These are phyloP conservation scores for Oropetium thomaeum DNA, from an alignment of 176 grass and related monocot genomes.

Conservation along the genomic window DNA sequence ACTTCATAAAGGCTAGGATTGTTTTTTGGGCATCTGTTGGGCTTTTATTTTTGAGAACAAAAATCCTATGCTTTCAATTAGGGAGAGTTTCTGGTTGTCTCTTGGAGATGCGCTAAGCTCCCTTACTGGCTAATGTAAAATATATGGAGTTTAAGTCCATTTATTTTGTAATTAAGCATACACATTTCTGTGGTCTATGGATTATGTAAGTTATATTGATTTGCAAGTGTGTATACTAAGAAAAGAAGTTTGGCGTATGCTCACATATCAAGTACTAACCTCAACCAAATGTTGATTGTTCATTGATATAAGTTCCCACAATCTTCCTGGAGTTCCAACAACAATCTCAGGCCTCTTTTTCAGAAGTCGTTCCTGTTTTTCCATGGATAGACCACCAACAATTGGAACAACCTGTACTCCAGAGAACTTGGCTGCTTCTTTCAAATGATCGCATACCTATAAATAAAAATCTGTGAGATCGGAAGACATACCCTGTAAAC, in stretches of 20 bases:
- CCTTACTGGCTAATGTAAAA: no score
- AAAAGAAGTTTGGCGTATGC: conserved; percentile 12
- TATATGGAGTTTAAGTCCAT: background rate
- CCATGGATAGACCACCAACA: conserved; percentile 78
- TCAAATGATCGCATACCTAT: conserved; percentile 82
- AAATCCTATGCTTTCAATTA: no score
- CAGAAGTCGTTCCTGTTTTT: conserved; percentile 79
- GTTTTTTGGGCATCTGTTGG: no score
- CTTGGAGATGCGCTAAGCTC: no score
- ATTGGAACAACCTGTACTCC: conserved; percentile 66
- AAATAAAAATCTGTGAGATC: conserved; percentile 3
- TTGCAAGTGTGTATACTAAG: background rate
- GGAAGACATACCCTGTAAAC: background rate
- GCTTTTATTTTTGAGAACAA: no score
- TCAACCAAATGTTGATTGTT: conserved; percentile 66
- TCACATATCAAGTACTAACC: conserved; percentile 31
- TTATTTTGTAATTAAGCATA: background rate
- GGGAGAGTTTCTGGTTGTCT: no score
- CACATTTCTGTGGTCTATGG: background rate
- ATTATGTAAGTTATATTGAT: background rate
- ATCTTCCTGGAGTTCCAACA: conserved; percentile 79
- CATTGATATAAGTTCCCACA: conserved; percentile 87
- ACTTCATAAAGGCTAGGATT: no score
- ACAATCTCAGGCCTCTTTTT: conserved; percentile 76
- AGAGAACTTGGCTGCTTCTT: conserved; percentile 62